Evolutionary conservation across 2,329 filamentous ascomycete genomes (phyloP).

Genomic region (Nemania sp.): DNA sequence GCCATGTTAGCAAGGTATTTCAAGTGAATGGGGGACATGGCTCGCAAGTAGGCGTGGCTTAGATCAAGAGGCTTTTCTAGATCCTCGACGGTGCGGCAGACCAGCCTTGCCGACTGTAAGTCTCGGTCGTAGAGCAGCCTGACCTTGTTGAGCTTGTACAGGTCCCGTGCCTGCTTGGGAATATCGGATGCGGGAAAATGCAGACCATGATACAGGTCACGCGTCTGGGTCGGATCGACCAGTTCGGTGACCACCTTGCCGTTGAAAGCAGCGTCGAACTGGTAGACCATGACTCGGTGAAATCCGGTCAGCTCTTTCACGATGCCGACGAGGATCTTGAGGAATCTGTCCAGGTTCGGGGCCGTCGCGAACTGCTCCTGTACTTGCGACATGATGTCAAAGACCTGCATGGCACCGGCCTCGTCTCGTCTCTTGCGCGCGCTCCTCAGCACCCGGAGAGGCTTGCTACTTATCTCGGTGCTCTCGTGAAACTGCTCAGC

Average conservation of each 20-base stretch:
- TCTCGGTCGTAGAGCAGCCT: slow-evolving; percentile 86
- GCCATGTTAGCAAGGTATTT: slow-evolving; percentile 90
- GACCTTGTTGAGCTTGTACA: slow-evolving; percentile 90
- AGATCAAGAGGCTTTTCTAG: slow-evolving; percentile 78
- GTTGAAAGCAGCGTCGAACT: slow-evolving; percentile 83
- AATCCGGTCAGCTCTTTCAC: slow-evolving; percentile 90
- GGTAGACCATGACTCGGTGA: slow-evolving; percentile 90
- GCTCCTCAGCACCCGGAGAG: slow-evolving; percentile 75
- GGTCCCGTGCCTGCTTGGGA: slow-evolving; percentile 80
- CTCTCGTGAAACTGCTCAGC: slow-evolving; percentile 75
- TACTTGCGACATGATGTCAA: slow-evolving; percentile 89
- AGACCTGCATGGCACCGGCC: slow-evolving; percentile 84
- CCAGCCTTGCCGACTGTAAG: slow-evolving; percentile 75
- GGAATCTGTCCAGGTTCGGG: slow-evolving; percentile 69
- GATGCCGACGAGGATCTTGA: slow-evolving; percentile 82
- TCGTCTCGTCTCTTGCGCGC: slow-evolving; percentile 77
- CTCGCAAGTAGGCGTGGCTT: slow-evolving; percentile 81
- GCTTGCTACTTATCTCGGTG: slow-evolving; percentile 75
- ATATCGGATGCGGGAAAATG: slow-evolving; percentile 90
- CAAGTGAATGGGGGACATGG: slow-evolving; percentile 88
- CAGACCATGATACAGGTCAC: slow-evolving; percentile 83
- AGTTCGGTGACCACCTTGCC: slow-evolving; percentile 87
- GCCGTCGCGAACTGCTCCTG: slow-evolving; percentile 83
- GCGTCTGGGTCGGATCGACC: slow-evolving; percentile 77
- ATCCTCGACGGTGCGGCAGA: slow-evolving; percentile 77